Conservation (phyloP, 768 basidiomycete genomes). For the Podaxis rugospora region DNA sequence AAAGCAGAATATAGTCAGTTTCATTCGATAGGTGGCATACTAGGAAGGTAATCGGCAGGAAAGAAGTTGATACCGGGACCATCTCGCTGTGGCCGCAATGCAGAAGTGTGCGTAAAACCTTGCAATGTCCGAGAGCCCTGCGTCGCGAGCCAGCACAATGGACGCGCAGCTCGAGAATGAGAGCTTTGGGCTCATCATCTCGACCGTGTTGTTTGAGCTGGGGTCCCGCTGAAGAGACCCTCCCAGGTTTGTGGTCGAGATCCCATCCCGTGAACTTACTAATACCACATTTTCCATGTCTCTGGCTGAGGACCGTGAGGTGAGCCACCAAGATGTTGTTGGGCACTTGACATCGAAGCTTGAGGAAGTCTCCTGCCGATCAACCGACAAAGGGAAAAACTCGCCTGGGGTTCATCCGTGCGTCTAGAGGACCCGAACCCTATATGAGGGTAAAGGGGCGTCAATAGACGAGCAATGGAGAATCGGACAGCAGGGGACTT, state of each 20-base stretch:
- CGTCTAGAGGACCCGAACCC: background rate
- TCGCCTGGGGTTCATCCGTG: background rate
- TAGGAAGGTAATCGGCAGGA: background rate
- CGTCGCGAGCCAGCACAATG: background rate
- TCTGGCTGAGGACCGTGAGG: background rate
- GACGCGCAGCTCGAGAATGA: no score
- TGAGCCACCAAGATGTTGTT: background rate
- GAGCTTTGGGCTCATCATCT: background rate
- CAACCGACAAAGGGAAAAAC: background rate
- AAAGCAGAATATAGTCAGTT: background rate
- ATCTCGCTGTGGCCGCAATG: background rate
- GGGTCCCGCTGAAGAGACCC: background rate
- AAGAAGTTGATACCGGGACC: background rate
- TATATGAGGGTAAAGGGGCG: background rate
- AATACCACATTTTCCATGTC: background rate
- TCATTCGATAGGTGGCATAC: background rate
- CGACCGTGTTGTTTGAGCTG: background rate
- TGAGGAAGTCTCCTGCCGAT: background rate
- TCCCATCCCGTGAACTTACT: background rate
- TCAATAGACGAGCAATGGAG: background rate
- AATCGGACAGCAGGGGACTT: background rate
- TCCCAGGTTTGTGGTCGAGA: background rate
- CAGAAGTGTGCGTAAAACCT: background rate
- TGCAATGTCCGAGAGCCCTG: background rate
- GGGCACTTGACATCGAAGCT: background rate